Percentiles rank a stretch among this genome's conserved stretches.
Conservation (phyloP, 345 rosid genomes). For the Hevea brasiliensis region DNA sequence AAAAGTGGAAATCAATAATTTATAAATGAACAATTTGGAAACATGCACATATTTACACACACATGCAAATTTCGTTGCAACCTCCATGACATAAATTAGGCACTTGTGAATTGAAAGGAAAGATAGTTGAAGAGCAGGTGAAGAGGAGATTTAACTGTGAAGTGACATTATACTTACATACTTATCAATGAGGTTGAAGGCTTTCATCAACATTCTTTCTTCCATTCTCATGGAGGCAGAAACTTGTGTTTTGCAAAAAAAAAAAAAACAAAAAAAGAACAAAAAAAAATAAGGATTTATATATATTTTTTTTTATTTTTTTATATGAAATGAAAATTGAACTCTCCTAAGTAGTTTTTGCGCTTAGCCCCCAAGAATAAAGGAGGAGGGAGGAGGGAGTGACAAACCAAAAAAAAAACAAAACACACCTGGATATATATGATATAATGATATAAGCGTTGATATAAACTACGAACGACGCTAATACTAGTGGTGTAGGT, state of each 20-base stretch:
- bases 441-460: no score
- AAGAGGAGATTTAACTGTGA: conserved; percentile 17
- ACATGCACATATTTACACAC: background rate
- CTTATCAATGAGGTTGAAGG: conserved; percentile 76
- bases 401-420: no score
- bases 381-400: no score
- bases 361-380: no score
- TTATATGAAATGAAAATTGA: no score
- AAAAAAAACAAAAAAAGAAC: conserved; percentile 30
- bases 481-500: no score
- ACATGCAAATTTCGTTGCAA: background rate
- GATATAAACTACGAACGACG: no score
- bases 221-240: conserved; percentile 62
- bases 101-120: conserved; percentile 8
- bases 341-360: no score
- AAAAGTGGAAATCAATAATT: background rate
- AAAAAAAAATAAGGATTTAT: conserved; percentile 19
- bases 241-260: conserved; percentile 84
- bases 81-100: background rate
- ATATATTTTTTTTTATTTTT: conserved; percentile 2
- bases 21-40: conserved; percentile 6
- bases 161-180: conserved; percentile 50
- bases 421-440: no score
- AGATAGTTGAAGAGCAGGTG: conserved; percentile 7
- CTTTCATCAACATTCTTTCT: conserved; percentile 64